Evolutionary conservation across 148 eudicot genomes (phyloP).

Genomic region (Oxyria digyna): DNA sequence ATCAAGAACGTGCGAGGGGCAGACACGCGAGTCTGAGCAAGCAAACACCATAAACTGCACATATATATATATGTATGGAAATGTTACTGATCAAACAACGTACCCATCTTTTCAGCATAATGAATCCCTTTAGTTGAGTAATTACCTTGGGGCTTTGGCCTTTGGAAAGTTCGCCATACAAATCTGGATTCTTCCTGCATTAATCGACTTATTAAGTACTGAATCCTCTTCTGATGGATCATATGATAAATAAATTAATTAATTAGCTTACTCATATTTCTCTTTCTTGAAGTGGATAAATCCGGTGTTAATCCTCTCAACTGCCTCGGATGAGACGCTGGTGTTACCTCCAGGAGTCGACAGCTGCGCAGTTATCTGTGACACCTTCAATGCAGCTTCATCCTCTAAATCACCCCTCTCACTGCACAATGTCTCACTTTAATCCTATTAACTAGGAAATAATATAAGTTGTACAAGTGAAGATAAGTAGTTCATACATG

Average conservation of each 20-base stretch:
- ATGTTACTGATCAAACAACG: not conserved
- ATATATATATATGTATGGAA: too few relatives aligned
- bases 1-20: conserved; percentile 65
- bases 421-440: conserved; percentile 23
- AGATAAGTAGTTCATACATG: conserved; percentile 34
- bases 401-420: conserved; percentile 77
- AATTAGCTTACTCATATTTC: conserved; percentile 56
- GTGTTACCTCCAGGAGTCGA: conserved; percentile 17
- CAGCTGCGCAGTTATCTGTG: conserved; percentile 61
- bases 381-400: conserved; percentile 64
- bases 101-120: too few relatives aligned
- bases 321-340: conserved; percentile 20
- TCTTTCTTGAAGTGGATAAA: conserved; percentile 71
- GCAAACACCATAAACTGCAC: conserved; percentile 98
- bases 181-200: conserved; percentile 66
- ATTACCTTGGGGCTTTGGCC: conserved; percentile 96
- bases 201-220: too few relatives aligned
- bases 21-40: conserved; percentile 87
- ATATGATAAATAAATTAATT: too few relatives aligned
- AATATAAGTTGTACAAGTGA: too few relatives aligned
- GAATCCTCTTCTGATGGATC: too few relatives aligned
- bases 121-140: too few relatives aligned
- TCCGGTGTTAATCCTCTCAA: conserved; percentile 63
- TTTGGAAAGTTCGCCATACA: conserved; percentile 54
- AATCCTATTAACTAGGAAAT: too few relatives aligned